Base-by-base conservation (phyloP, 2,329 filamentous ascomycete genomes). In the Fusarium denticulatum region DNA sequence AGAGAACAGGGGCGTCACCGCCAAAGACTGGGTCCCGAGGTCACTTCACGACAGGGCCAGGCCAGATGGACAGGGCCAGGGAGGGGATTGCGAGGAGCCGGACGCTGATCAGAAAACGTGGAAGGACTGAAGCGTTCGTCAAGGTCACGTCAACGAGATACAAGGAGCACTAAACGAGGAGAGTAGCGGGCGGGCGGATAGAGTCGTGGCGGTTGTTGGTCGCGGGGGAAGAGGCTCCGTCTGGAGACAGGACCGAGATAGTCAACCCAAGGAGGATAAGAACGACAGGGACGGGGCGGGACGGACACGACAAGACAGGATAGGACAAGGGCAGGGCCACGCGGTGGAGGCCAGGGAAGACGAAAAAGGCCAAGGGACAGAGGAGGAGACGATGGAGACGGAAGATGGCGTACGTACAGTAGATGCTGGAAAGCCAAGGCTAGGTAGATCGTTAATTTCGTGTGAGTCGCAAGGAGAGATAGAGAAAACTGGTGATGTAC, bases 201-300 rank as follows among this genome's bases (percentile, higher is more conserved):
- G 70, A 67, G 61, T 73, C 69, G 75, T 73, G 60, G 64, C 68
- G 57, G 67, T 71, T 64, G 63, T 50, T 64, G 67, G 73, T 69
- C 73, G 75, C 76, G 71, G 75, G 74, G 72, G 69, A 65, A 72
- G 76, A 77, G 75, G 75, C 76, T 77, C 76, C 67, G 76, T 70
- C 76, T 77, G 74, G 76, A 77, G 75, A 74, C 74, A 74, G 56
- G 70, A 61, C 76, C 74, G 72, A 77, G 75, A 74, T 77, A 66
- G 46, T 61, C 59, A 74, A 65, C 74, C 75, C 53, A 76, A 74
- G 57, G 64, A 68, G 67, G 69, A 68, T 63, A 67, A 74, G 73
- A 76, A 69, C 64, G 64, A 67, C 74, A 76, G 74, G 71, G 74
- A 66, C 69, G 61, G 56, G 36, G 65, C 71, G 74, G 70, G 71